Conservation (phyloP, 2,329 filamentous ascomycete species). For the Dothistroma pini region DNA sequence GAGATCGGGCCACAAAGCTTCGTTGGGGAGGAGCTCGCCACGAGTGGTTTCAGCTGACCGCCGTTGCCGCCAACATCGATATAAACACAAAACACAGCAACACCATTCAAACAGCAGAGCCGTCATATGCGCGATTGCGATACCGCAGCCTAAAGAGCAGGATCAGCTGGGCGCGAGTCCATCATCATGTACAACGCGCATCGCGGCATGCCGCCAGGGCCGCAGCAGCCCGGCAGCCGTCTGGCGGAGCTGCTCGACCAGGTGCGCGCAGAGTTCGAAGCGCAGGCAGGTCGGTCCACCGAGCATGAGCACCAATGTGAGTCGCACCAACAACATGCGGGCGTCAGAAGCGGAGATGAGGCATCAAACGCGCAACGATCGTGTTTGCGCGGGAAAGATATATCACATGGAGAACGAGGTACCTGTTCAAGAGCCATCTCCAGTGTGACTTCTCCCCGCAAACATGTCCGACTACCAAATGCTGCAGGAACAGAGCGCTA, state of each 20-base stretch:
- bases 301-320: slow-evolving; percentile 92
- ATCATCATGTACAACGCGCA: slow-evolving; percentile 76
- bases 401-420: neutral
- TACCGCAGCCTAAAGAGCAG: slow-evolving; percentile 20
- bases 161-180: slow-evolving; percentile 11
- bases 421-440: neutral
- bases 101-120: neutral
- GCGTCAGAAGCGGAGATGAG: neutral
- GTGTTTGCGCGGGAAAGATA: slow-evolving; percentile 2
- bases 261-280: slow-evolving; percentile 87
- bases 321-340: slow-evolving; percentile 39
- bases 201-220: slow-evolving; percentile 67
- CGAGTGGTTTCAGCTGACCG: slow-evolving; percentile 5
- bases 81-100: neutral
- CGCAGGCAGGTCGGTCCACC: slow-evolving; percentile 65
- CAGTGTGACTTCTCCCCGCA: neutral
- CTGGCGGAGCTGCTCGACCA: slow-evolving; percentile 90
- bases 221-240: slow-evolving; percentile 64
- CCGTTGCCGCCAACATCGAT: slow-evolving; percentile 3
- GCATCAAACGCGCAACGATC: neutral
- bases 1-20: neutral
- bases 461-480: neutral
- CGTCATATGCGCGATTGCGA: neutral
- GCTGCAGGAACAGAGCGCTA: slow-evolving; percentile 10
- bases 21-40: neutral